phyloP scores from a whole-genome alignment of 1,139 yeast genomes.

The Candida labiduridarum region DNA sequence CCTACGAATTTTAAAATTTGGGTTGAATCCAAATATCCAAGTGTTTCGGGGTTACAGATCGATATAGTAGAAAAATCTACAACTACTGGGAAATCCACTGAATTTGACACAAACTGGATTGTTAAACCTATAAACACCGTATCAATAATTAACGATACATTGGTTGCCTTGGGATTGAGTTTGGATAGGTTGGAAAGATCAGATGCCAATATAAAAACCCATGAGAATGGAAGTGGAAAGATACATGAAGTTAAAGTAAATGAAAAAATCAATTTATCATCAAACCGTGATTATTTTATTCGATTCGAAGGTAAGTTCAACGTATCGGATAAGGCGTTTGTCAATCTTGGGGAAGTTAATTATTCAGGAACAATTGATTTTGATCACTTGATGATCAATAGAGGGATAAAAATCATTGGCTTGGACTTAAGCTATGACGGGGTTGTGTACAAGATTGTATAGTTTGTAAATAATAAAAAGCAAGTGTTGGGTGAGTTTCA shows the following conservation, averaged over 20 bases:
- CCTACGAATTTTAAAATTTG: slow-evolving; percentile 26
- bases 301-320: slow-evolving; percentile 26
- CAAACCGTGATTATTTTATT: slow-evolving; percentile 25
- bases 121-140: slow-evolving; percentile 29
- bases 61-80: slow-evolving; percentile 17
- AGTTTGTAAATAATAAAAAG: slow-evolving; percentile 2
- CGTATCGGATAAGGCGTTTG: slow-evolving; percentile 22
- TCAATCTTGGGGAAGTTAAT: slow-evolving; percentile 21
- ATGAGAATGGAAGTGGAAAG: slow-evolving; percentile 27
- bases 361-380: slow-evolving; percentile 38
- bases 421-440: slow-evolving; percentile 18
- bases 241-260: slow-evolving; percentile 25
- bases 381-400: slow-evolving; percentile 32
- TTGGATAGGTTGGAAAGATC: slow-evolving; percentile 26
- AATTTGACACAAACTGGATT: slow-evolving; percentile 23
- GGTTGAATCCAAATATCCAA: slow-evolving; percentile 32
- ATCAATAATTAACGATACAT: slow-evolving; percentile 22
- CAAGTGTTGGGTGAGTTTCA: background rate
- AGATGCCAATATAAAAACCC: slow-evolving; percentile 25
- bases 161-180: slow-evolving; percentile 28
- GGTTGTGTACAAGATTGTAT: slow-evolving; percentile 12
- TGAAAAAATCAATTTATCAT: slow-evolving; percentile 15
- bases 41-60: slow-evolving; percentile 33
- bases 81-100: background rate
- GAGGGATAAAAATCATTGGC: slow-evolving; percentile 31